Conservation (phyloP, 2,329 filamentous ascomycete species). For the Waltergamsia citrina region DNA sequence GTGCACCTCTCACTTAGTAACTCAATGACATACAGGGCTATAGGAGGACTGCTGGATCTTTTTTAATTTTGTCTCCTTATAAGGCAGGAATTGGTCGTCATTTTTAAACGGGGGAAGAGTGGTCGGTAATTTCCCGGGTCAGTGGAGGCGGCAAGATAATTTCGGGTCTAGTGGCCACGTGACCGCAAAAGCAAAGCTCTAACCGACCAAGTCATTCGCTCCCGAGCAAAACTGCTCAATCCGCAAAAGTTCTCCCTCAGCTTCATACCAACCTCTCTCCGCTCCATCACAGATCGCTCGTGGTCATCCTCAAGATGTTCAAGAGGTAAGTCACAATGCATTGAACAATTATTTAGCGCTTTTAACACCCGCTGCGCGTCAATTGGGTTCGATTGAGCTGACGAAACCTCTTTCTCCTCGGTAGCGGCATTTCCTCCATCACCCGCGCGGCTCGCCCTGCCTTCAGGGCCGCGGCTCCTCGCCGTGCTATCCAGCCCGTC, state of each 20-base stretch:
- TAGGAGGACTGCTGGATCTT: too few species aligned
- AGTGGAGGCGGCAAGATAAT: slow-evolving; percentile 11
- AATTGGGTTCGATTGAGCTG: slow-evolving; percentile 43
- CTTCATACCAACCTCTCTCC: slow-evolving; percentile 43
- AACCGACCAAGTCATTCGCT: slow-evolving; percentile 30
- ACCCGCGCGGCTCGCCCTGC: slow-evolving; percentile 53
- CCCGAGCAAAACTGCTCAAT: slow-evolving; percentile 39
- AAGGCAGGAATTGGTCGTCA: too few species aligned
- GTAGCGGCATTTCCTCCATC: slow-evolving; percentile 58
- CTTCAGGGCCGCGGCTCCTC: slow-evolving; percentile 45
- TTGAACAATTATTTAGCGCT: slow-evolving; percentile 16
- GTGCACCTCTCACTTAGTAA: too few species aligned
- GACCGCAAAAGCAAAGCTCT: slow-evolving; percentile 30
- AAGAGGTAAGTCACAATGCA: slow-evolving; percentile 56
- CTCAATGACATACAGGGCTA: too few species aligned
- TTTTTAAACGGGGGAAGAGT: background rate
- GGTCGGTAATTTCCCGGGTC: slow-evolving; percentile 7
- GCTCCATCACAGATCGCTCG: slow-evolving; percentile 53
- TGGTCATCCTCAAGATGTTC: slow-evolving; percentile 70
- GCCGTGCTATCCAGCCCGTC: slow-evolving; percentile 49
- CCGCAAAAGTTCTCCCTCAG: slow-evolving; percentile 38
- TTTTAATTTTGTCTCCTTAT: too few species aligned
- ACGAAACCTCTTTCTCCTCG: slow-evolving; percentile 16
- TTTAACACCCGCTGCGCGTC: slow-evolving; percentile 13
- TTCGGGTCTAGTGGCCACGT: slow-evolving; percentile 25